Evolutionary conservation across 495 filamentous ascomycete species (phyloP).

Genomic region (Neurospora sp.): DNA sequence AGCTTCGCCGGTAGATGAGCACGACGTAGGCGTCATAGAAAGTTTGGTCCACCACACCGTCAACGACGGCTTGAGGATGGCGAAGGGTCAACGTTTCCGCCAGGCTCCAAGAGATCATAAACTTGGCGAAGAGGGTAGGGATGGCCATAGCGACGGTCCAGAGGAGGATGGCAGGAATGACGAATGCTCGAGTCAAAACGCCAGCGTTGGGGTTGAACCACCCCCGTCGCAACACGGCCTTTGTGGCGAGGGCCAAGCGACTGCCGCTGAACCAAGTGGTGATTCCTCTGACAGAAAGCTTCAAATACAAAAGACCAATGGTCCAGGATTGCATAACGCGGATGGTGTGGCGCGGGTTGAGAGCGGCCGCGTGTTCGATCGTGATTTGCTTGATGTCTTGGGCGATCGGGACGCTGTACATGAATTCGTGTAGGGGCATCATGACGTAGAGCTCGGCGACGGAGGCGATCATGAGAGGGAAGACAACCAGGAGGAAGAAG

Average conservation of each 20-base stretch:
- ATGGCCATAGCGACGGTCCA: constrained; percentile 47
- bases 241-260: constrained; percentile 61
- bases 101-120: constrained; percentile 20
- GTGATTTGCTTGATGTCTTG: background rate
- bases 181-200: constrained; percentile 71
- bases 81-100: constrained; percentile 9
- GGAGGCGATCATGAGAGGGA: constrained; percentile 75
- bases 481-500: constrained; percentile 56
- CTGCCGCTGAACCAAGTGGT: constrained; percentile 51
- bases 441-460: constrained; percentile 82
- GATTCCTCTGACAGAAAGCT: constrained; percentile 66
- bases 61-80: constrained; percentile 12
- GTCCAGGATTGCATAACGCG: constrained; percentile 93
- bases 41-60: constrained; percentile 15
- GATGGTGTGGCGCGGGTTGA: constrained; percentile 56
- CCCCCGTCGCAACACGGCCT: constrained; percentile 64
- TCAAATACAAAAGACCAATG: constrained; percentile 82
- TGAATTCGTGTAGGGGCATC: constrained; percentile 79
- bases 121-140: constrained; percentile 36
- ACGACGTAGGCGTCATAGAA: constrained; percentile 37
- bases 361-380: background rate
- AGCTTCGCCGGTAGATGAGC: constrained; percentile 62
- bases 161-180: constrained; percentile 58
- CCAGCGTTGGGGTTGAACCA: constrained; percentile 71
- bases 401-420: constrained; percentile 31